Evolutionary conservation across 345 rosid genomes (phyloP).

Genomic region (Ceriops decandra): DNA sequence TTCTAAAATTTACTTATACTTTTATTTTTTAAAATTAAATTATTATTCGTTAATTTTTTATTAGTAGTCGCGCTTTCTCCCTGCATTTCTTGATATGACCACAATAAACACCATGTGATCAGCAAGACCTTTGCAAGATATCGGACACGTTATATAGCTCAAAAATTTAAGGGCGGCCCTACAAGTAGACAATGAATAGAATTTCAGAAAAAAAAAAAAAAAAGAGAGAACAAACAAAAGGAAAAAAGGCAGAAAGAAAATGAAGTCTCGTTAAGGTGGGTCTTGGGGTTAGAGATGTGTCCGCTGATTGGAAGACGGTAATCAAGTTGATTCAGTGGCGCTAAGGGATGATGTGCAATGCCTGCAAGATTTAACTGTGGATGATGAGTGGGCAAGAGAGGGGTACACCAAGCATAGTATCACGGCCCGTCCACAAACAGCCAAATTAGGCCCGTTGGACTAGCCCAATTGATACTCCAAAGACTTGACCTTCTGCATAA

Average conservation of each 20-base stretch:
- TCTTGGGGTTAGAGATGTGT: slow-evolving; percentile 1
- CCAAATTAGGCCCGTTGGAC: slow-evolving; percentile 1
- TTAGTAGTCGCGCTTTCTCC: too few species aligned
- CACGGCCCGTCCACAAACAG: too few species aligned
- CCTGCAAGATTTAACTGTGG: slow-evolving; percentile 7
- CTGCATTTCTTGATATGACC: not conserved
- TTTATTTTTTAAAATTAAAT: too few species aligned
- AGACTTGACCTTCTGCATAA: too few species aligned
- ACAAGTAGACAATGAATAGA: slow-evolving; percentile 15
- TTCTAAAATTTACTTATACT: too few species aligned
- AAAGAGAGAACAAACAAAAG: slow-evolving; percentile 17
- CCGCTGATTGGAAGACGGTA: slow-evolving; percentile 13
- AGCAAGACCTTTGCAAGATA: slow-evolving; percentile 16
- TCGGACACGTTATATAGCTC: slow-evolving; percentile 11
- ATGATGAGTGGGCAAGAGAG: slow-evolving; percentile 23
- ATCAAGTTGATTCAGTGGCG: slow-evolving; percentile 18
- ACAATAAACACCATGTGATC: slow-evolving; percentile 3
- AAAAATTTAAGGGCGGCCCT: slow-evolving; percentile 16
- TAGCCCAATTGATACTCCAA: too few species aligned
- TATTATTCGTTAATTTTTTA: too few species aligned
- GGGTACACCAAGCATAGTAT: not conserved
- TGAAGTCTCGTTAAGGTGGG: slow-evolving; percentile 11
- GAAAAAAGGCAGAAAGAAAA: slow-evolving; percentile 6
- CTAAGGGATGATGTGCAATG: slow-evolving; percentile 6
- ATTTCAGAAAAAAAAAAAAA: slow-evolving; percentile 3